These are phyloP conservation scores for Neurospora africana DNA, from an alignment of 495 filamentous ascomycete species.

Conservation along the genomic window DNA sequence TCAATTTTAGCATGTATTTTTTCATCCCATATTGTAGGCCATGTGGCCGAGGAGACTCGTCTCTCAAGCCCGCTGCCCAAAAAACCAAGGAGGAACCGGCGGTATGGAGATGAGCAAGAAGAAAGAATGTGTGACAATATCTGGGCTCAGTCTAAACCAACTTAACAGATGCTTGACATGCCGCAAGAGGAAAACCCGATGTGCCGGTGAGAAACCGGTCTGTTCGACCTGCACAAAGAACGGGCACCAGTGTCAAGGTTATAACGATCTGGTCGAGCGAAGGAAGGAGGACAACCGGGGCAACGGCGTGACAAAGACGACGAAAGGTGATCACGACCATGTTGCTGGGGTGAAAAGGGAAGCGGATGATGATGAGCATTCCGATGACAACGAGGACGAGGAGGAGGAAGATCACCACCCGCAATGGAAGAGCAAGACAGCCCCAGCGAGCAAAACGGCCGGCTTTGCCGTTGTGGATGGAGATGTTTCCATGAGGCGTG, in stretches of 20 bases:
- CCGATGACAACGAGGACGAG: constrained; percentile 20
- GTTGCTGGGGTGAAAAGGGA: constrained; percentile 16
- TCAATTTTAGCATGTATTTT: constrained; percentile 9
- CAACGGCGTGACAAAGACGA: constrained; percentile 3
- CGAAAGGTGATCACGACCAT: constrained; percentile 17
- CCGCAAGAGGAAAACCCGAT: constrained; percentile 74
- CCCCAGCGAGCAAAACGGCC: constrained; percentile 2
- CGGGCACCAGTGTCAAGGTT: constrained; percentile 61
- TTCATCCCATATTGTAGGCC: not conserved
- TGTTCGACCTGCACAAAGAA: constrained; percentile 69
- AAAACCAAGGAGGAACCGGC: not conserved
- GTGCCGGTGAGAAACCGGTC: constrained; percentile 64
- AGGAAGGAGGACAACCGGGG: constrained; percentile 24
- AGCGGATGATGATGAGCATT: constrained; percentile 17
- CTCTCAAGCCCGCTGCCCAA: not conserved
- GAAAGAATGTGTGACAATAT: not conserved
- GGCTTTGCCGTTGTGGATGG: constrained; percentile 14
- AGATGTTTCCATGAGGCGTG: constrained; percentile 6
- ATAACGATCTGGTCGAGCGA: constrained; percentile 42
- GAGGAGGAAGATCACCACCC: constrained; percentile 22
- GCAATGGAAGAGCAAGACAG: constrained; percentile 21
- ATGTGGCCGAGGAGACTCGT: not conserved
- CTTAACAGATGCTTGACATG: constrained; percentile 59
- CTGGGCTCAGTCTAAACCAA: constrained; percentile 17
- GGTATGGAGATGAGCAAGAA: not conserved